Conservation (phyloP, 176 grass and related monocot genomes). For the Tillandsia fasciculata region DNA sequence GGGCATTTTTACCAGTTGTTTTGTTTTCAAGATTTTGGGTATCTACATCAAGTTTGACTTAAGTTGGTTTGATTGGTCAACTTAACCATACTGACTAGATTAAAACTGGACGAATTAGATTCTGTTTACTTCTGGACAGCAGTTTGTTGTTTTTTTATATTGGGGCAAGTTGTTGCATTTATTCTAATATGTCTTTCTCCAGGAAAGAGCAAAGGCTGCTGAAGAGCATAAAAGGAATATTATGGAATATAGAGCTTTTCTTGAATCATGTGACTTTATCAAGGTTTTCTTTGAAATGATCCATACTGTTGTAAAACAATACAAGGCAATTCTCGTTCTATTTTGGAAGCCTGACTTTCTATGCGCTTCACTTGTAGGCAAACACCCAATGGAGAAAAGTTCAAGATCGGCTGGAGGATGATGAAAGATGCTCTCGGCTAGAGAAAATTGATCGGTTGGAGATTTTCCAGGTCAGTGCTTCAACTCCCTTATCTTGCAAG, state of each 20-base stretch:
- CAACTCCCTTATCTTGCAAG: background rate
- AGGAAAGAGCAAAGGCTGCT: slow-evolving; percentile 86
- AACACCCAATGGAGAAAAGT: slow-evolving; percentile 90
- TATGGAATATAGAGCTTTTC: slow-evolving; percentile 71
- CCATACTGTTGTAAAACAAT: background rate
- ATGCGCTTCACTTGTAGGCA: slow-evolving; percentile 30
- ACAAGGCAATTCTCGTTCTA: background rate
- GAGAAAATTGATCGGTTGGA: slow-evolving; percentile 82
- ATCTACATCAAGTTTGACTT: background rate
- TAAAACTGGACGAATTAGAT: background rate
- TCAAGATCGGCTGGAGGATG: slow-evolving; percentile 79
- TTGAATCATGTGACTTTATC: slow-evolving; percentile 95
- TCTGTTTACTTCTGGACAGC: background rate
- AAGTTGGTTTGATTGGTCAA: too few relatives aligned
- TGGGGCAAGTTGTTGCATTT: background rate
- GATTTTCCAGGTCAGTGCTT: slow-evolving; percentile 74
- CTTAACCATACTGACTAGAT: too few relatives aligned
- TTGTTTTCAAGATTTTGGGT: slow-evolving; percentile 2
- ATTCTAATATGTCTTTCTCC: slow-evolving; percentile 15
- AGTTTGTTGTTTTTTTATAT: too few relatives aligned
- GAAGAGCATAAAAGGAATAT: slow-evolving; percentile 73
- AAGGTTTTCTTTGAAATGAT: slow-evolving; percentile 45
- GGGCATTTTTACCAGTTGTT: background rate
- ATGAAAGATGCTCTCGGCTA: slow-evolving; percentile 76
- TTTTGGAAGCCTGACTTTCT: background rate